These are phyloP conservation scores for Calamus simplicifolius DNA, from an alignment of 176 grass and related monocot genomes.

Conservation along the genomic window DNA sequence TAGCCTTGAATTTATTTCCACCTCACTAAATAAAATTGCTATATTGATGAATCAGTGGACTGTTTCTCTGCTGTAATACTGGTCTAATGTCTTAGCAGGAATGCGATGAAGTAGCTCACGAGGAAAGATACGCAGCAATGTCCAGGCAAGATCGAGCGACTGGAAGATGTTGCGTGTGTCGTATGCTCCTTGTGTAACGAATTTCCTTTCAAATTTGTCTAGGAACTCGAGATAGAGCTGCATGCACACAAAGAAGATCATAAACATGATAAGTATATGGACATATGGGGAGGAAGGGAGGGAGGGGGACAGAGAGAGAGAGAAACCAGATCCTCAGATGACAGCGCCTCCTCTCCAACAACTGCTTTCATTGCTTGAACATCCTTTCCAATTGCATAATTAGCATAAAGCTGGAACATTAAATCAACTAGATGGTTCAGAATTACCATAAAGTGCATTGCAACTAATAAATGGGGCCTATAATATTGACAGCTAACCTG, in stretches of 20 bases:
- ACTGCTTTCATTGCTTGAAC: conserved; percentile 99
- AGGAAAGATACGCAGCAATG: conserved; percentile 82
- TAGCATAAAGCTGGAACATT: conserved; percentile 76
- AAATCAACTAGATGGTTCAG: conserved; percentile 10
- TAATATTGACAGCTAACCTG: conserved; percentile 41
- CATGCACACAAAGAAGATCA: conserved; percentile 8
- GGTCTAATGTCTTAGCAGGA: conserved; percentile 77
- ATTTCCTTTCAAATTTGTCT: conserved; percentile 94
- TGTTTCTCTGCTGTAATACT: conserved; percentile 73
- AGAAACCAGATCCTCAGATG: conserved; percentile 89
- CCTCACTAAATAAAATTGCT: not conserved
- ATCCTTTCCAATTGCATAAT: conserved; percentile 99
- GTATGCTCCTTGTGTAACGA: conserved; percentile 80
- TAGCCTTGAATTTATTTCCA: too few relatives aligned
- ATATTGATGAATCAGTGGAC: conserved; percentile 36
- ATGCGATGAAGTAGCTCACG: conserved; percentile 81
- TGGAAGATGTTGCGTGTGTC: conserved; percentile 94
- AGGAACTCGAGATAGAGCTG: conserved; percentile 96
- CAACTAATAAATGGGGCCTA: not conserved
- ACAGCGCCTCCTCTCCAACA: conserved; percentile 97
- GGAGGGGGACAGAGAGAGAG: conserved; percentile 5
- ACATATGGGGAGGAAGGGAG: not conserved
- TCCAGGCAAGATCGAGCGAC: conserved; percentile 92
- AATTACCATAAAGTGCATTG: not conserved
- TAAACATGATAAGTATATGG: not conserved